A percentile compares a stretch with the other conserved stretches of the same genome.
These are phyloP conservation scores for Eragrostis nindensis DNA, from an alignment of 176 grass and related monocot species.

Conservation along the genomic window DNA sequence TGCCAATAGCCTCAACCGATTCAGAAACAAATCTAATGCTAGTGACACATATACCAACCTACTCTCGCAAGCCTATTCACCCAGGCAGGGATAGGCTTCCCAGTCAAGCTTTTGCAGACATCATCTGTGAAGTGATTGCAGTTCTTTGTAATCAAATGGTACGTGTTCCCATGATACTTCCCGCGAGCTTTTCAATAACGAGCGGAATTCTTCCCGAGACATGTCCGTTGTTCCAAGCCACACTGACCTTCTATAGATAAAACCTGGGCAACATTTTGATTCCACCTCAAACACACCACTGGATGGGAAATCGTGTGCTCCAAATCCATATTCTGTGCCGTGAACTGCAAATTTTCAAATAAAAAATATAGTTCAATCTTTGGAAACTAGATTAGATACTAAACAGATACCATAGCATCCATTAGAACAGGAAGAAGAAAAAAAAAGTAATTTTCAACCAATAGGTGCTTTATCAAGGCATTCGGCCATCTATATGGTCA, in stretches of 20 bases:
- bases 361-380: not conserved
- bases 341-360: conserved; percentile 58
- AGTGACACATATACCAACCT: conserved; percentile 57
- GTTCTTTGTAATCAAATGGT: conserved; percentile 93
- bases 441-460: conserved; percentile 3
- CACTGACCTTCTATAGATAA: conserved; percentile 82
- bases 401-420: not conserved
- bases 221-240: conserved; percentile 83
- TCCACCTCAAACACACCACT: conserved; percentile 97
- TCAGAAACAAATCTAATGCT: conserved; percentile 15
- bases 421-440: not conserved
- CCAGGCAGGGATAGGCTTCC: conserved; percentile 94
- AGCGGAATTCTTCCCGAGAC: conserved; percentile 75
- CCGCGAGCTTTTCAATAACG: conserved; percentile 76
- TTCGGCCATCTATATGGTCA: not conserved
- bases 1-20: not conserved
- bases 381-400: not conserved
- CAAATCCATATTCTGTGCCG: conserved; percentile 96
- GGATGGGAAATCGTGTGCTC: conserved; percentile 83
- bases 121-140: conserved; percentile 98
- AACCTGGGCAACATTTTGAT: conserved; percentile 85
- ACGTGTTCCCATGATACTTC: conserved; percentile 89
- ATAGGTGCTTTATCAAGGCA: not conserved
- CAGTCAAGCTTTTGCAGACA: conserved; percentile 76
- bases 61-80: conserved; percentile 94